Conservation (phyloP, 2,329 filamentous ascomycete species). For the Niveomyces coronatus region DNA sequence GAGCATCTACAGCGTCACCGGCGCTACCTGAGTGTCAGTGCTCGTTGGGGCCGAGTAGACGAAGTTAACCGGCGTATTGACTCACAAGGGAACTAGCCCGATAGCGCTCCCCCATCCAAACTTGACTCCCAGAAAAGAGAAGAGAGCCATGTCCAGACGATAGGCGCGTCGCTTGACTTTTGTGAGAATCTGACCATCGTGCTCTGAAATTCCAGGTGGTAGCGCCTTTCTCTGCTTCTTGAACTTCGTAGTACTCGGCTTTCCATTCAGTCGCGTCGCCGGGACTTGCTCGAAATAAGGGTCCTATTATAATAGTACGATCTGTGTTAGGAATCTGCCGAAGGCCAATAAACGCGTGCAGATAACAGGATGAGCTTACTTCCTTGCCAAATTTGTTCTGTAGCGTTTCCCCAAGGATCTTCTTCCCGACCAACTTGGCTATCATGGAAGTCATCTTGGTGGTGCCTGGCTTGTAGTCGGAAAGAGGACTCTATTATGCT, state of each 20-base stretch:
- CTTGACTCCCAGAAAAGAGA: conserved; percentile 68
- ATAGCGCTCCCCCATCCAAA: conserved; percentile 89
- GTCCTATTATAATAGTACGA: conserved; percentile 61
- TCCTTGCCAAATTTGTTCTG: conserved; percentile 49
- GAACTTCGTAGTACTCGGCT: conserved; percentile 51
- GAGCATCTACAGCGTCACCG: conserved; percentile 64
- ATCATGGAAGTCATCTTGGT: conserved; percentile 40
- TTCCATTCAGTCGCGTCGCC: conserved; percentile 57
- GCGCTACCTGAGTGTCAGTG: conserved; percentile 35
- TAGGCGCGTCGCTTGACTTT: conserved; percentile 81
- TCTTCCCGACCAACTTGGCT: conserved; percentile 45
- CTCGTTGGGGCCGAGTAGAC: background rate
- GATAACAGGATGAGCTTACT: conserved; percentile 29
- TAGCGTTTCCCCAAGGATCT: conserved; percentile 44
- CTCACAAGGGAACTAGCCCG: conserved; percentile 71
- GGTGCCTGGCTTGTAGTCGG: too few species aligned
- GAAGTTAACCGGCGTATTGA: conserved; percentile 16
- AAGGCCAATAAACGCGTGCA: too few species aligned
- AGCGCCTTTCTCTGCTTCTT: conserved; percentile 81
- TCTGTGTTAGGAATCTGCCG: conserved; percentile 19
- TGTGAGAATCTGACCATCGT: conserved; percentile 75
- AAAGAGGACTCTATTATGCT: too few species aligned
- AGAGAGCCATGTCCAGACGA: conserved; percentile 72
- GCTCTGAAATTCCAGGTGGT: conserved; percentile 69
- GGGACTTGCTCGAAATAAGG: conserved; percentile 80